Conservation (phyloP, 148 eudicot genomes). For the Rhododendron griersonianum region DNA sequence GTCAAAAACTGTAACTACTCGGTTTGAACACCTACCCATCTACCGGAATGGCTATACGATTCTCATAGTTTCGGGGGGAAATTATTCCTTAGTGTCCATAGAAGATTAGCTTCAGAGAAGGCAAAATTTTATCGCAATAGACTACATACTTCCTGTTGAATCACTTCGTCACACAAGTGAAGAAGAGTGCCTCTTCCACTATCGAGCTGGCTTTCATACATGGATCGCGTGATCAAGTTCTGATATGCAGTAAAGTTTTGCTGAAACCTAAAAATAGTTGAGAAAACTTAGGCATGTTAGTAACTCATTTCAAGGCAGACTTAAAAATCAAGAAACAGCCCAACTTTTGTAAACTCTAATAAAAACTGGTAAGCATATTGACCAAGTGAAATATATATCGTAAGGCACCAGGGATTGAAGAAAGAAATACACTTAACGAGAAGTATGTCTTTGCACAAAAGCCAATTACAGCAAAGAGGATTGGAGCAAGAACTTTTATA, state of each 20-base stretch:
- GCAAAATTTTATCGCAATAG: neutral
- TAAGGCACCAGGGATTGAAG: neutral
- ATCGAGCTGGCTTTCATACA: slow-evolving; percentile 93
- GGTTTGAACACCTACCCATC: neutral
- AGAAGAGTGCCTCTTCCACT: slow-evolving; percentile 91
- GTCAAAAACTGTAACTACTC: neutral
- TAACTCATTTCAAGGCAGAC: neutral
- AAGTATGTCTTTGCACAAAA: slow-evolving; percentile 92
- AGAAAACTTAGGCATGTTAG: neutral
- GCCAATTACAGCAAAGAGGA: slow-evolving; percentile 70
- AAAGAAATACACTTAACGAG: slow-evolving; percentile 51
- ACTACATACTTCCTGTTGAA: slow-evolving; percentile 60
- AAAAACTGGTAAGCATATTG: neutral
- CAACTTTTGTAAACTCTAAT: neutral
- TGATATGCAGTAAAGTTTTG: slow-evolving; percentile 66
- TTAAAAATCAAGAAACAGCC: neutral
- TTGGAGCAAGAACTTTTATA: slow-evolving; percentile 72
- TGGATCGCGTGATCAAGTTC: slow-evolving; percentile 77
- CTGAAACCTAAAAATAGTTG: slow-evolving; percentile 58
- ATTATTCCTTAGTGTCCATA: neutral
- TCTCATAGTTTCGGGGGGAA: neutral
- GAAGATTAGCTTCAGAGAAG: neutral
- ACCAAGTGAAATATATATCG: neutral
- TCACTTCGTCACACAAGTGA: slow-evolving; percentile 65
- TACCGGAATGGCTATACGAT: neutral